A percentile compares a stretch with the other conserved stretches of the same genome.
Evolutionary conservation across 163 green algal genomes (phyloP).

Genomic region (Volvox carteri): DNA sequence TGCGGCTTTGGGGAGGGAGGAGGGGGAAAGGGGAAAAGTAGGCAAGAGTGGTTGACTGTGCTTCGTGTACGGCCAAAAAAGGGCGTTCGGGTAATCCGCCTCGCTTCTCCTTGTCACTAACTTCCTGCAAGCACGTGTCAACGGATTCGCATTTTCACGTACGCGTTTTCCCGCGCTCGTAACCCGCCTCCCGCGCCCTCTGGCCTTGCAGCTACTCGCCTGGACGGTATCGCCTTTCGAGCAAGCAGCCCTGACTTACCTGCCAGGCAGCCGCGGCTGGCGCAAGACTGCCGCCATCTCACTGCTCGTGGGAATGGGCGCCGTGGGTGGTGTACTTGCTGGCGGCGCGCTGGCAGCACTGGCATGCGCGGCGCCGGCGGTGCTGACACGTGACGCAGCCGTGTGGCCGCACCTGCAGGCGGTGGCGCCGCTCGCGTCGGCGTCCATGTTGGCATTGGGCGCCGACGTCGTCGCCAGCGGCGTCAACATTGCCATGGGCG

Average conservation of each 20-base stretch:
- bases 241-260: constrained; percentile 55
- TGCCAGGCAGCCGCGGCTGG: constrained; percentile 41
- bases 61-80: too few relatives aligned
- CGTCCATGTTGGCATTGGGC: constrained; percentile 60
- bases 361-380: constrained; percentile 50
- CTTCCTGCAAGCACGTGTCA: too few relatives aligned
- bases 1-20: too few relatives aligned
- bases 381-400: constrained; percentile 71
- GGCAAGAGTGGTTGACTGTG: too few relatives aligned
- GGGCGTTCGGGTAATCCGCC: too few relatives aligned
- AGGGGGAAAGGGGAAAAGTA: too few relatives aligned
- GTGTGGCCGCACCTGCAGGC: constrained; percentile 69
- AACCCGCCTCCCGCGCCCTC: too few relatives aligned
- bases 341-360: constrained; percentile 53
- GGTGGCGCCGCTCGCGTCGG: constrained; percentile 42
- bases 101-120: too few relatives aligned
- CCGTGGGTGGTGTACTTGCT: constrained; percentile 58
- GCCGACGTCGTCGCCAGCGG: constrained; percentile 69
- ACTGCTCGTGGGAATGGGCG: constrained; percentile 63
- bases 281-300: constrained; percentile 53
- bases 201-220: constrained; percentile 38
- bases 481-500: constrained; percentile 65
- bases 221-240: constrained; percentile 51
- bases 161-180: too few relatives aligned
- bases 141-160: too few relatives aligned